phyloP scores from a whole-genome alignment of 2,329 filamentous ascomycete species.

The Fusarium transvaalense region DNA sequence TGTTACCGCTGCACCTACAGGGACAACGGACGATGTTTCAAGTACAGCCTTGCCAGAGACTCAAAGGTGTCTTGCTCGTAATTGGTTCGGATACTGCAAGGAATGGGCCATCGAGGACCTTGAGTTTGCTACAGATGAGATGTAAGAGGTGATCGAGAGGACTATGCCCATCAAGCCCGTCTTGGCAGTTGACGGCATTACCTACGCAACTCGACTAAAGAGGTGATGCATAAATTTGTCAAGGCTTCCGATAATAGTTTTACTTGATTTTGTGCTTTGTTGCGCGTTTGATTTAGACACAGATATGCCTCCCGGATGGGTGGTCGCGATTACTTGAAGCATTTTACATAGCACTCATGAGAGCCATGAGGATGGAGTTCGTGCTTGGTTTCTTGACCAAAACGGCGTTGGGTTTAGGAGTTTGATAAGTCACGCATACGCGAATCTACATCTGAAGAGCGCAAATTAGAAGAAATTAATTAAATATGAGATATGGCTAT shows the following conservation, averaged over 20 bases:
- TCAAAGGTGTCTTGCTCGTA: constrained; percentile 53
- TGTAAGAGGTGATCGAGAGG: constrained; percentile 36
- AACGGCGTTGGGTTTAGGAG: constrained; percentile 29
- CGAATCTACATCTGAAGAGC: background rate
- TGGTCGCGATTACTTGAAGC: background rate
- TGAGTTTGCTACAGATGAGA: constrained; percentile 51
- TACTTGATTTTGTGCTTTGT: background rate
- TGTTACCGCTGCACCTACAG: constrained; percentile 51
- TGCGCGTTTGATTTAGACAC: background rate
- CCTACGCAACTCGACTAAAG: background rate
- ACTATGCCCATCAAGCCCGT: background rate
- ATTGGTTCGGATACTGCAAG: constrained; percentile 59
- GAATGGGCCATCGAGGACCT: constrained; percentile 51
- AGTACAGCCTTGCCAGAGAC: constrained; percentile 45
- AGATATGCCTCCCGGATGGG: background rate
- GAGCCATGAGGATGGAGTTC: constrained; percentile 21
- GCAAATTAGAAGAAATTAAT: constrained; percentile 18
- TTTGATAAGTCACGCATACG: background rate
- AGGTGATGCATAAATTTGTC: background rate
- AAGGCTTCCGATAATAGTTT: background rate
- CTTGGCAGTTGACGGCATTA: no score
- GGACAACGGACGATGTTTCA: constrained; percentile 46
- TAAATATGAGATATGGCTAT: background rate
- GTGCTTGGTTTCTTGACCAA: constrained; percentile 12
- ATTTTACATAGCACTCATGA: constrained; percentile 16